phyloP scores from a whole-genome alignment of 2,329 filamentous ascomycete genomes.

The Trichophyton simii region DNA sequence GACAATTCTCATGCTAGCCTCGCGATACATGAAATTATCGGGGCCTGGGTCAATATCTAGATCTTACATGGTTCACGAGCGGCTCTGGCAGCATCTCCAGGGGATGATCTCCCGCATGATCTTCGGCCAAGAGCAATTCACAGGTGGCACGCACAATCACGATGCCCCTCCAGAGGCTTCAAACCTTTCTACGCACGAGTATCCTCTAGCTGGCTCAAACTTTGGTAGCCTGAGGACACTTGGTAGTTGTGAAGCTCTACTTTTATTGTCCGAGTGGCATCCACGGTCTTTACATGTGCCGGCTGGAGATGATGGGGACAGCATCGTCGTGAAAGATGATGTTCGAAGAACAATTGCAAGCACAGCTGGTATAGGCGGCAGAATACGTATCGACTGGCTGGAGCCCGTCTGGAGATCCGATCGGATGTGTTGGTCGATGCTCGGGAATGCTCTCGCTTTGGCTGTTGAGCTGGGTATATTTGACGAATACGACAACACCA shows the following conservation, averaged over 20 bases:
- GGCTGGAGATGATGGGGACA: constrained; percentile 42
- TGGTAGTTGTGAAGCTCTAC: constrained; percentile 52
- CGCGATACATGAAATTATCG: constrained; percentile 61
- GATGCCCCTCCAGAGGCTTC: constrained; percentile 38
- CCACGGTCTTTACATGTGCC: constrained; percentile 44
- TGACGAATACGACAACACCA: constrained; percentile 36
- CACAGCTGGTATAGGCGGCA: constrained; percentile 23
- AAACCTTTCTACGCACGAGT: constrained; percentile 27
- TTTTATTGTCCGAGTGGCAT: constrained; percentile 47
- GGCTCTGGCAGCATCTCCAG: constrained; percentile 76
- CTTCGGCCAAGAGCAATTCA: constrained; percentile 87
- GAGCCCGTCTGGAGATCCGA: constrained; percentile 43
- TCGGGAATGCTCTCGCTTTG: constrained; percentile 42
- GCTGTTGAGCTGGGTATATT: constrained; percentile 43
- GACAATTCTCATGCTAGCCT: constrained; percentile 75
- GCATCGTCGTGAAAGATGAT: constrained; percentile 42
- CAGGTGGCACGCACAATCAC: constrained; percentile 58
- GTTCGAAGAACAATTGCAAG: constrained; percentile 22
- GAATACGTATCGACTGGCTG: constrained; percentile 44
- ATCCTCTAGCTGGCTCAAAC: constrained; percentile 13
- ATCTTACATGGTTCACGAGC: constrained; percentile 73
- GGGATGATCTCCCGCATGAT: constrained; percentile 83
- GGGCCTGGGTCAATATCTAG: constrained; percentile 64
- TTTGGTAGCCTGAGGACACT: constrained; percentile 63
- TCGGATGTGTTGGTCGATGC: constrained; percentile 49